Evolutionary conservation across 179 eudicot species (phyloP), one percentile per base, ranked within the genome.

Genomic region (Beta corolliflora): DNA sequence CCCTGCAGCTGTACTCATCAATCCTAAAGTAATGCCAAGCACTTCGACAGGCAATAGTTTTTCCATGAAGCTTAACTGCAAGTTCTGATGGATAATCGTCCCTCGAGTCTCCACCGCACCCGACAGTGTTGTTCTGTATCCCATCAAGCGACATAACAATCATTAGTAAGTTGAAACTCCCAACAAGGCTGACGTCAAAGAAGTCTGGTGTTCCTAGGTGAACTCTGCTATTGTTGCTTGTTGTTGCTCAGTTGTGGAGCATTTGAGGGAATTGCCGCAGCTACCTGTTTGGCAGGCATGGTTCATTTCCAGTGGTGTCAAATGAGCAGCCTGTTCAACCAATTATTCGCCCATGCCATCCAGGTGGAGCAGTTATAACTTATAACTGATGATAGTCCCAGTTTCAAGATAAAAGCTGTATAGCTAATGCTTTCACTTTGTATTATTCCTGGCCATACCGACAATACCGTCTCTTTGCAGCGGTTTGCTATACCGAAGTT

Each of bases 111-210:
- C 55, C 63, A 80, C 90, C 88, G 54, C 93, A 89, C 7, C 97
- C 93, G 0, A 86, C 91, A 1, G 76, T 54, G 64, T 86, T 85
- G 74, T 92, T 86, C 63, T 87, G 84, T 2, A 89, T 79, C 16
- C 91, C 90, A 3, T 86, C 66, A 15, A 89, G 72, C 0, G 91
- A 90, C 0, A 84, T 80, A 31, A 88, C 81, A 7, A 64, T 77
- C 29, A 91, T 15, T 2, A 93, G 95, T 65, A 90, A 45, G 82
- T 91, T 88, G 87, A 91, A 92, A 0, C 95, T 92, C 65, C 84
- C 88, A 18, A 92, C 90, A 5, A 91, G 87, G 89, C 91, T 90
- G 25, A 91, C 92, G 73, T 89, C 93, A 79, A 89, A 89, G 76
- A 75, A 89, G 73, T 86, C 90, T 21, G 48, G 80, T 77, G 19